These are phyloP conservation scores for Hypoxylon sp. DNA, from an alignment of 2,329 filamentous ascomycete species.

Conservation along the genomic window DNA sequence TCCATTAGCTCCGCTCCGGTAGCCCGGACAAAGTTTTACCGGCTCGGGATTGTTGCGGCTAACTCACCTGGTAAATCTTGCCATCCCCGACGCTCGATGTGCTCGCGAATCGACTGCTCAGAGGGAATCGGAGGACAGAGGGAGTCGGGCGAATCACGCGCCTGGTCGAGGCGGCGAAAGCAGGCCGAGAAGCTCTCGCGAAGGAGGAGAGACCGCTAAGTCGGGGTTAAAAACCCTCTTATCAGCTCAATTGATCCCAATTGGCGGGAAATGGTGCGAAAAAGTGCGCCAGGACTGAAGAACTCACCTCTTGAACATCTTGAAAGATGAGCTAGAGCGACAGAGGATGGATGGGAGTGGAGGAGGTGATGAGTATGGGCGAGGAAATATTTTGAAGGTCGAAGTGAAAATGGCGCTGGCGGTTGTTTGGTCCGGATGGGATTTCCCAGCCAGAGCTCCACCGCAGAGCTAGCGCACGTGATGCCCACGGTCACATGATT, in stretches of 20 bases:
- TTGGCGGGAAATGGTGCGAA: constrained; percentile 48
- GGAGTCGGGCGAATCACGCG: constrained; percentile 65
- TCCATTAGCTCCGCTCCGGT: constrained; percentile 49
- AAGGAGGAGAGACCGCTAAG: constrained; percentile 72
- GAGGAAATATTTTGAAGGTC: constrained; percentile 42
- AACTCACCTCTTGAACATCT: constrained; percentile 85
- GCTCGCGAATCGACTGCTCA: constrained; percentile 67
- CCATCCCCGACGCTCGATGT: constrained; percentile 66
- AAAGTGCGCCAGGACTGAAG: constrained; percentile 42
- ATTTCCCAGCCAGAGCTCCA: constrained; percentile 25
- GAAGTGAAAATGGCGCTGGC: constrained; percentile 37
- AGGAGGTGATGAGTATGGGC: constrained; percentile 54
- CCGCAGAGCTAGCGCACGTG: constrained; percentile 23
- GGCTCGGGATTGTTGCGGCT: constrained; percentile 3
- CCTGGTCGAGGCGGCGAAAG: constrained; percentile 65
- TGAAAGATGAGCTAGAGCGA: constrained; percentile 74
- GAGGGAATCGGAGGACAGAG: constrained; percentile 61
- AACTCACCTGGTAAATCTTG: constrained; percentile 73
- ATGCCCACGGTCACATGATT: constrained; percentile 28
- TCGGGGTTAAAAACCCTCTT: constrained; percentile 44
- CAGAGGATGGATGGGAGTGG: constrained; percentile 67
- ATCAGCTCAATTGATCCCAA: constrained; percentile 63
- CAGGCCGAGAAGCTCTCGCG: constrained; percentile 66
- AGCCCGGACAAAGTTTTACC: constrained; percentile 28
- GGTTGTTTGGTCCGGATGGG: constrained; percentile 30